Evolutionary conservation across 495 filamentous ascomycete species (phyloP), one percentile per base, ranked within the genome.

Genomic region (Lasiosphaeriaceae sp.): DNA sequence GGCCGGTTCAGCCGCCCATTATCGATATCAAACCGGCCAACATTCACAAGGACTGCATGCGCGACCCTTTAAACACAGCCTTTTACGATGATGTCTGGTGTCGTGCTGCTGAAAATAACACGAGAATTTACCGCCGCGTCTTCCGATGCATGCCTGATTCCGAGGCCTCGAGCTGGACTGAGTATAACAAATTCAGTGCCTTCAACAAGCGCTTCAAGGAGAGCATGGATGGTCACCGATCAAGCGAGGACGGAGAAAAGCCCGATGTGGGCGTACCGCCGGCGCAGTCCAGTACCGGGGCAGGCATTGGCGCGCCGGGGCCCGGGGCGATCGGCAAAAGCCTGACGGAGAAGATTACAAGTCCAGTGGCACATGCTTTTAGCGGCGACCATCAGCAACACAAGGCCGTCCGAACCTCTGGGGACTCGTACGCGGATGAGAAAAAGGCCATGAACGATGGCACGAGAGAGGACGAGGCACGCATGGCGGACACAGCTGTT

Each of bases 141-240:
- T 98, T 98, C 77, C 86, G 95, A 47, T 96, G 91, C 71, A 93
- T 93, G 89, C 94, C 94, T 2, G 94, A 98, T 66, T 96, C 83
- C 53, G 90, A 97, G 63, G 95, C 95, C 59, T 88, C 86, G 59
- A 90, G 84, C 50, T 98, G 95, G 95, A 87, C 88, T 61, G 90
- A 95, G 60, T 98, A 97, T 75, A 92, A 90, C 64, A 88, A 96
- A 55, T 96, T 87, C 66, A 75, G 83, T 47, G 81, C 86, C 5
- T 97, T 96, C 66, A 82, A 81, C 22, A 85, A 88, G 60, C 82
- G 86, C 14, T 96, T 97, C 72, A 80, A 83, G 52, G 86, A 89
- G 56, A 83, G 85, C 59, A 77, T 79, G 74, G 73, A 67, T n/a
- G 70, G 72, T 11, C 63, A 60, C 16, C 67, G 68, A 16, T 74